These are phyloP conservation scores for Scleroderma citrinum DNA, from an alignment of 768 basidiomycete species.

Conservation along the genomic window DNA sequence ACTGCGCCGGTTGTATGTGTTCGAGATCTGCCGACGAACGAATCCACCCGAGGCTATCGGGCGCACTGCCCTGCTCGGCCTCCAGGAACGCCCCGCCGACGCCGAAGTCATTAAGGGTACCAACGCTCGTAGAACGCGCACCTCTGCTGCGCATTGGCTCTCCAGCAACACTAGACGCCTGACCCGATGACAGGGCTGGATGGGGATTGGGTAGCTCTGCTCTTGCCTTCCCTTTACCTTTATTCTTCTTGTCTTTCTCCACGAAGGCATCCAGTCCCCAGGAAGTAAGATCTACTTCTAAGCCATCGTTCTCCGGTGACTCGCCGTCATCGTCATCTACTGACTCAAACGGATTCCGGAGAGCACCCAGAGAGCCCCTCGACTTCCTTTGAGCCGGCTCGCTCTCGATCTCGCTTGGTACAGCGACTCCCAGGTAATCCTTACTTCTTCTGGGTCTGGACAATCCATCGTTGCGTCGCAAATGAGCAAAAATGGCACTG, in stretches of 20 bases:
- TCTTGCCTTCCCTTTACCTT: slow-evolving; percentile 38
- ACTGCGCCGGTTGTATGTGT: slow-evolving; percentile 36
- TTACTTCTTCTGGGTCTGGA: slow-evolving; percentile 47
- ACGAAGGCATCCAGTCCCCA: slow-evolving; percentile 82
- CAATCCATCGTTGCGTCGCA: slow-evolving; percentile 51
- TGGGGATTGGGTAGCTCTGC: slow-evolving; percentile 42
- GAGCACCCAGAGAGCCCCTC: slow-evolving; percentile 51
- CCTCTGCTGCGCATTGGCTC: slow-evolving; percentile 37
- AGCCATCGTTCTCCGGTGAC: slow-evolving; percentile 41
- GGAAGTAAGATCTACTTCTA: slow-evolving; percentile 75
- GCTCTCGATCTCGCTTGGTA: slow-evolving; percentile 60
- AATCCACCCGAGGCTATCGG: slow-evolving; percentile 36
- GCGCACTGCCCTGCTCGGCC: slow-evolving; percentile 21
- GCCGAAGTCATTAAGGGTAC: slow-evolving; percentile 51
- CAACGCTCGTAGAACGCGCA: slow-evolving; percentile 62
- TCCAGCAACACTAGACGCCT: slow-evolving; percentile 39
- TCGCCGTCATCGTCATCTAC: slow-evolving; percentile 50
- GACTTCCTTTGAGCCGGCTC: slow-evolving; percentile 44
- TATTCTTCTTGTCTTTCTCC: slow-evolving; percentile 54
- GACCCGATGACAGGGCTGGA: slow-evolving; percentile 30
- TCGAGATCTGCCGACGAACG: slow-evolving; percentile 56
- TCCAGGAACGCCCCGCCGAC: slow-evolving; percentile 44
- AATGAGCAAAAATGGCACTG: slow-evolving; percentile 80
- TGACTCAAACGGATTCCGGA: slow-evolving; percentile 71
- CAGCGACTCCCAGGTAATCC: slow-evolving; percentile 62